Evolutionary conservation across 768 basidiomycete genomes (phyloP).

Genomic region (Pisolithus orientalis): DNA sequence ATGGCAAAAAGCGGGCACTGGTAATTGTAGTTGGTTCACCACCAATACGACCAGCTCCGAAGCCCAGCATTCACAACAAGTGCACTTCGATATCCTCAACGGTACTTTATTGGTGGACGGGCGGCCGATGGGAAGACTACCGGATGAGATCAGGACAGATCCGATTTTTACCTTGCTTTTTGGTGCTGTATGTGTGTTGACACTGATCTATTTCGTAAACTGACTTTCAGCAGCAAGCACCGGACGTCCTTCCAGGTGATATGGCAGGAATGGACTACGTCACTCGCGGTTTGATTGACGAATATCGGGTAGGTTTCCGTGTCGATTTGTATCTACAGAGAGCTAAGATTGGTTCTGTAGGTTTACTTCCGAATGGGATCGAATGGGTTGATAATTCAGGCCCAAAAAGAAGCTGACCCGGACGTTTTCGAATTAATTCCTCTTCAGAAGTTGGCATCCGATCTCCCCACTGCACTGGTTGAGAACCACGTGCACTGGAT

Average conservation of each 20-base stretch:
- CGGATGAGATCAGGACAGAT: conserved; percentile 26
- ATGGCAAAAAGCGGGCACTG: conserved; percentile 17
- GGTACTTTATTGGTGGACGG: conserved; percentile 39
- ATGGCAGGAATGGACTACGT: conserved; percentile 30
- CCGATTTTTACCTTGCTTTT: conserved; percentile 32
- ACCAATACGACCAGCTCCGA: conserved; percentile 12
- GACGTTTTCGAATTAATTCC: conserved; percentile 19
- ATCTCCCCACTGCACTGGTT: conserved; percentile 22
- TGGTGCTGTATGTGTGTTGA: conserved; percentile 23
- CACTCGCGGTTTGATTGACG: conserved; percentile 15
- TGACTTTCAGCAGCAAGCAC: conserved; percentile 11
- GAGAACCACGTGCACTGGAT: conserved; percentile 26
- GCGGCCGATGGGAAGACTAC: conserved; percentile 33
- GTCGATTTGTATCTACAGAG: background rate
- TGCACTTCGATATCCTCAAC: conserved; percentile 36
- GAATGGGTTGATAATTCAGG: conserved; percentile 15
- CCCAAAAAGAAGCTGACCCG: background rate
- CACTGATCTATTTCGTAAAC: background rate
- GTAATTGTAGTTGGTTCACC: conserved; percentile 25
- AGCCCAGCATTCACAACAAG: conserved; percentile 15
- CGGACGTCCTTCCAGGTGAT: conserved; percentile 30
- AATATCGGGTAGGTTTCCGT: conserved; percentile 12
- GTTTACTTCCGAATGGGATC: conserved; percentile 17
- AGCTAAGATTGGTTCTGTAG: conserved; percentile 2
- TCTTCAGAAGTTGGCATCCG: conserved; percentile 11